Evolutionary conservation across 1,284 basidiomycete species (phyloP).

Genomic region (Boletus sp.): DNA sequence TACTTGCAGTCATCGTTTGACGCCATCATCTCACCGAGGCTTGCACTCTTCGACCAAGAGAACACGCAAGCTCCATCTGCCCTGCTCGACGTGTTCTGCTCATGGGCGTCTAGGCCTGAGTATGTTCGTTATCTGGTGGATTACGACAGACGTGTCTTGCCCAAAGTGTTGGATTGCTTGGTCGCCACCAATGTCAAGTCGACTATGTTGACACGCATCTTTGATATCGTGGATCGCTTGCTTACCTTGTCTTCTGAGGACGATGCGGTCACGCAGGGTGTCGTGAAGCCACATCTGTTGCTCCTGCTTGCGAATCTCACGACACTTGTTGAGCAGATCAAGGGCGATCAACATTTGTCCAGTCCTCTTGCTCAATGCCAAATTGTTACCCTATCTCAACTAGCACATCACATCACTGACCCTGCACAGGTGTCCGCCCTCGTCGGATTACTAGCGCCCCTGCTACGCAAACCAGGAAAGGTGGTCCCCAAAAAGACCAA

Average conservation of each 20-base stretch:
- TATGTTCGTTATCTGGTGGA: slow-evolving; percentile 68
- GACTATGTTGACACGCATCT: slow-evolving; percentile 76
- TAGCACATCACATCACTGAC: slow-evolving; percentile 79
- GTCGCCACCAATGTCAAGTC: slow-evolving; percentile 87
- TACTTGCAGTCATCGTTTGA: slow-evolving; percentile 75
- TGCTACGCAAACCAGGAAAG: slow-evolving; percentile 79
- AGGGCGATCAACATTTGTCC: slow-evolving; percentile 57
- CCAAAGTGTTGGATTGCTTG: slow-evolving; percentile 83
- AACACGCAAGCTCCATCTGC: slow-evolving; percentile 94
- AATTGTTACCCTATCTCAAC: slow-evolving; percentile 79
- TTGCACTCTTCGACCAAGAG: slow-evolving; percentile 77
- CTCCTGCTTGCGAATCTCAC: slow-evolving; percentile 77
- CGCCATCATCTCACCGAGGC: slow-evolving; percentile 81
- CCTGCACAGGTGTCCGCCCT: slow-evolving; percentile 77
- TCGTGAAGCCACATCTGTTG: slow-evolving; percentile 81
- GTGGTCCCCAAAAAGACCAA: slow-evolving; percentile 88
- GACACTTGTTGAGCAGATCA: slow-evolving; percentile 66
- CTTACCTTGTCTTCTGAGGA: slow-evolving; percentile 61
- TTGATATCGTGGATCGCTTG: slow-evolving; percentile 86
- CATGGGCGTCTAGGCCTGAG: slow-evolving; percentile 70
- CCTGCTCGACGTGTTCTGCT: slow-evolving; percentile 84
- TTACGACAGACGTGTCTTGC: slow-evolving; percentile 73
- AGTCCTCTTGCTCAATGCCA: slow-evolving; percentile 84
- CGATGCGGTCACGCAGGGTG: slow-evolving; percentile 50
- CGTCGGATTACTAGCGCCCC: slow-evolving; percentile 76